These are phyloP conservation scores for Russula sp. DNA, from an alignment of 768 basidiomycete genomes.

Conservation along the genomic window DNA sequence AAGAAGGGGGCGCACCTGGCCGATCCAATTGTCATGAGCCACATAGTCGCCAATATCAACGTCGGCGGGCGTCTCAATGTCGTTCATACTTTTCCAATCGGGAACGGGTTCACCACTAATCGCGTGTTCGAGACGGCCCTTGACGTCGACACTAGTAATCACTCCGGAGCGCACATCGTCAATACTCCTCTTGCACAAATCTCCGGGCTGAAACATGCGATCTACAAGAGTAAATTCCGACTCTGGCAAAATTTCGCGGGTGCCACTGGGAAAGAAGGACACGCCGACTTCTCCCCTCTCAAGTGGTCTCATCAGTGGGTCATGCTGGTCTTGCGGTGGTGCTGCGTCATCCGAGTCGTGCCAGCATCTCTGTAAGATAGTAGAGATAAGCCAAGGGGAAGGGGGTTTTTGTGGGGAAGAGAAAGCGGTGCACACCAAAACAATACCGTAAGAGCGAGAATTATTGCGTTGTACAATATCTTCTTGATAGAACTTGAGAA, in stretches of 20 bases:
- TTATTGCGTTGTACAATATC: slow-evolving; percentile 36
- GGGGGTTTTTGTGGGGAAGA: neutral
- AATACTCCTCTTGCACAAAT: slow-evolving; percentile 73
- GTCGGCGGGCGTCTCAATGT: slow-evolving; percentile 51
- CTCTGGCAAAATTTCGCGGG: slow-evolving; percentile 67
- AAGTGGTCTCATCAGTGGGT: slow-evolving; percentile 73
- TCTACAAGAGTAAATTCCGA: slow-evolving; percentile 65
- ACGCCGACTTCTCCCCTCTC: slow-evolving; percentile 78
- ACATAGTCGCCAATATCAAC: slow-evolving; percentile 81
- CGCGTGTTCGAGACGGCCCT: slow-evolving; percentile 67
- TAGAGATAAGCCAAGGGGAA: slow-evolving; percentile 4
- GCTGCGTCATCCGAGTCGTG: slow-evolving; percentile 75
- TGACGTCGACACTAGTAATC: slow-evolving; percentile 55
- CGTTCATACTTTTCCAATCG: slow-evolving; percentile 56
- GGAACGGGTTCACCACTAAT: slow-evolving; percentile 55
- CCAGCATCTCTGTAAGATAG: slow-evolving; percentile 67
- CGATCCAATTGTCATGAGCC: slow-evolving; percentile 79
- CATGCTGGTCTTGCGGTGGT: slow-evolving; percentile 39
- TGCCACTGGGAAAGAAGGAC: slow-evolving; percentile 51
- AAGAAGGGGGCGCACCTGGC: slow-evolving; percentile 53
- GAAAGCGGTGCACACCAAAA: slow-evolving; percentile 46
- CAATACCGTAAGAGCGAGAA: slow-evolving; percentile 45
- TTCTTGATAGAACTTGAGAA: slow-evolving; percentile 35
- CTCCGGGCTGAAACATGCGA: slow-evolving; percentile 71
- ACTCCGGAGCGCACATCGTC: slow-evolving; percentile 74